These are phyloP conservation scores for Hirsutella thompsonii DNA, from an alignment of 2,329 filamentous ascomycete species.

Conservation along the genomic window DNA sequence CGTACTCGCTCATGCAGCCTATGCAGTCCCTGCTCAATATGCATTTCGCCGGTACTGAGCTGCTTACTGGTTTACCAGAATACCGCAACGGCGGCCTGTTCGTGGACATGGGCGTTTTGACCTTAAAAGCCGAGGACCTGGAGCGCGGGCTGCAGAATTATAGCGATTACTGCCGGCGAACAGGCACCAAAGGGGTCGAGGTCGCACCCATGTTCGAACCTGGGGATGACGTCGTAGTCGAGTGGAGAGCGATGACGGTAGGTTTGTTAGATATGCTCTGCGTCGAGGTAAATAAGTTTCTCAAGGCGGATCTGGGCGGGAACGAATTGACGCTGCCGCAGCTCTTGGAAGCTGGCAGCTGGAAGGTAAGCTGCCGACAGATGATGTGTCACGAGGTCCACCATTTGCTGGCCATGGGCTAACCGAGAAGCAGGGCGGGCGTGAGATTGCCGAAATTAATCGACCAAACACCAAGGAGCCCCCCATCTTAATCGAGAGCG, in stretches of 20 bases:
- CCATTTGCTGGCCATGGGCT: background rate
- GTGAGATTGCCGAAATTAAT: conserved; percentile 91
- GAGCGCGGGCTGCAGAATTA: conserved; percentile 55
- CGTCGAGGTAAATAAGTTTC: conserved; percentile 42
- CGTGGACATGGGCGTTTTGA: conserved; percentile 71
- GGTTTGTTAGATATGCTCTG: conserved; percentile 44
- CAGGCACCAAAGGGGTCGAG: conserved; percentile 48
- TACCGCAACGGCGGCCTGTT: conserved; percentile 87
- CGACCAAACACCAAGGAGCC: conserved; percentile 93
- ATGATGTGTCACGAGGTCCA: background rate
- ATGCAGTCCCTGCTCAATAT: conserved; percentile 73
- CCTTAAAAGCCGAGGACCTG: conserved; percentile 55
- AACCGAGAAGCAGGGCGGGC: conserved; percentile 52
- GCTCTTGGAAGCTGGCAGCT: conserved; percentile 88
- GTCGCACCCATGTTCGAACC: conserved; percentile 47
- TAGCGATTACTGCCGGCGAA: conserved; percentile 55
- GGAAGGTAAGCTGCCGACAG: conserved; percentile 83
- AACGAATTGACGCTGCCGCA: conserved; percentile 69
- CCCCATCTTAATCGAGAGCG: conserved; percentile 90
- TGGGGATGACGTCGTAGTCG: conserved; percentile 47
- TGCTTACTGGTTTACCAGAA: conserved; percentile 79
- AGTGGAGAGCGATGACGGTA: conserved; percentile 53
- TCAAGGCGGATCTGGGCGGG: conserved; percentile 53
- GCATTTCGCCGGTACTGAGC: conserved; percentile 66
- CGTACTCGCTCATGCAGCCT: conserved; percentile 85